These are phyloP conservation scores for Cercospora brassicicola DNA, from an alignment of 2,329 filamentous ascomycete genomes.

Conservation along the genomic window DNA sequence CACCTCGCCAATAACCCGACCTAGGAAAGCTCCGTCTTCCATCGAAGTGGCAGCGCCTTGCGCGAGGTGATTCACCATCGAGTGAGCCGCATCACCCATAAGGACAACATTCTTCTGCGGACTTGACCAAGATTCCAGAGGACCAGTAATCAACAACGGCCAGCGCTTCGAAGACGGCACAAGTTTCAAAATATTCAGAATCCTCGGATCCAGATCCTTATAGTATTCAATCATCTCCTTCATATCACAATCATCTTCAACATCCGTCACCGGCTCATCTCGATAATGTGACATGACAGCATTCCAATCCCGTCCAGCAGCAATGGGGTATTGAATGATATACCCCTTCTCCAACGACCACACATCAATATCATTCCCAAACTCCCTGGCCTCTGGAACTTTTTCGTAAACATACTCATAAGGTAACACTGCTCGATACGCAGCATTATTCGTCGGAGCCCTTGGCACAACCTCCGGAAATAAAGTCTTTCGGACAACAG, in stretches of 20 bases:
- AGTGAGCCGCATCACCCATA: slow-evolving; percentile 44
- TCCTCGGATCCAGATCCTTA: slow-evolving; percentile 47
- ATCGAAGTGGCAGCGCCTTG: slow-evolving; percentile 49
- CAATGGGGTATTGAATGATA: slow-evolving; percentile 50
- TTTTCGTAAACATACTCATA: slow-evolving; percentile 41
- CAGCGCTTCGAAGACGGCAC: slow-evolving; percentile 38
- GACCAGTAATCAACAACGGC: slow-evolving; percentile 47
- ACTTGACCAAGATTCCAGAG: slow-evolving; percentile 45
- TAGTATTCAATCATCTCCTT: slow-evolving; percentile 47
- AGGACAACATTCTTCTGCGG: slow-evolving; percentile 45
- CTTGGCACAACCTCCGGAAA: slow-evolving; percentile 44
- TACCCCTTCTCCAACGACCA: slow-evolving; percentile 46
- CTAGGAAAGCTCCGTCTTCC: slow-evolving; percentile 48
- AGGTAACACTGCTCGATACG: slow-evolving; percentile 48
- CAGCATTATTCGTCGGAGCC: slow-evolving; percentile 44
- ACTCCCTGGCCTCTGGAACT: slow-evolving; percentile 21
- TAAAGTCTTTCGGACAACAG: slow-evolving; percentile 41
- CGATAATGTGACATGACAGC: slow-evolving; percentile 47
- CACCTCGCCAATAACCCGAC: slow-evolving; percentile 40
- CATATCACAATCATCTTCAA: slow-evolving; percentile 41
- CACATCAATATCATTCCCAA: slow-evolving; percentile 44
- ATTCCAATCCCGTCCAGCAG: slow-evolving; percentile 46
- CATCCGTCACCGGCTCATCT: slow-evolving; percentile 34
- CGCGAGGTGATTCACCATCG: slow-evolving; percentile 48
- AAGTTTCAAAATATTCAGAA: slow-evolving; percentile 45